Evolutionary conservation across 441 rosid genomes (phyloP).

Genomic region (Euphorbia schlechtendalii): DNA sequence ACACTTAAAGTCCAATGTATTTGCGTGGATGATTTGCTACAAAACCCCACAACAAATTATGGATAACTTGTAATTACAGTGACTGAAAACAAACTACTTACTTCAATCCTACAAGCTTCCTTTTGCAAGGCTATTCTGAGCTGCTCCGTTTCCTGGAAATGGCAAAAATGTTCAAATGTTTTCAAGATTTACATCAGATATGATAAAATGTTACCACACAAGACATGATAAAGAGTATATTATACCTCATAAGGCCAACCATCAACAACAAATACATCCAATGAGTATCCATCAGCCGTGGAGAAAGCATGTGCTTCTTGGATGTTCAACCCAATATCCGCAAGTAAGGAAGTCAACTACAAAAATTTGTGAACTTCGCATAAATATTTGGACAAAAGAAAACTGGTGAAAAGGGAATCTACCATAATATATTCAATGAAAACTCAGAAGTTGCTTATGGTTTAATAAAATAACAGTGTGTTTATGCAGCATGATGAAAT

Average conservation of each 20-base stretch:
- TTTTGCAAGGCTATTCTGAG: conserved; percentile 62
- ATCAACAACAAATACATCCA: conserved; percentile 93
- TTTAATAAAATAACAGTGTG: background rate
- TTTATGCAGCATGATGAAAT: background rate
- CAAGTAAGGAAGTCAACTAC: conserved; percentile 80
- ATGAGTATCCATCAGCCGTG: conserved; percentile 79
- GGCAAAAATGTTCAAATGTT: conserved; percentile 14
- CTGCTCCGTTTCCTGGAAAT: conserved; percentile 64
- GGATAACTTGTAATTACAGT: background rate
- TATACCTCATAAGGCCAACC: conserved; percentile 94
- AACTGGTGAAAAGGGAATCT: conserved; percentile 6
- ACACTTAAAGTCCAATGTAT: background rate
- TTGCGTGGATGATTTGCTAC: background rate
- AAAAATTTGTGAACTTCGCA: conserved; percentile 24
- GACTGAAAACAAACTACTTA: conserved; percentile 34
- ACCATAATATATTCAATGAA: background rate
- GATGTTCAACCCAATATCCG: conserved; percentile 81
- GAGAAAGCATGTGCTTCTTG: conserved; percentile 97
- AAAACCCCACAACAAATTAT: background rate
- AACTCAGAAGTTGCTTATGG: background rate
- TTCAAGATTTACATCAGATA: conserved; percentile 3
- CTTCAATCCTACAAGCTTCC: conserved; percentile 59
- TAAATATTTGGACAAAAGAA: conserved; percentile 17
- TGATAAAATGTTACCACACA: background rate
- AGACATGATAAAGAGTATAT: background rate